Base-by-base conservation (phyloP, 306 rosid genomes). In the Vigna trinervia region DNA sequence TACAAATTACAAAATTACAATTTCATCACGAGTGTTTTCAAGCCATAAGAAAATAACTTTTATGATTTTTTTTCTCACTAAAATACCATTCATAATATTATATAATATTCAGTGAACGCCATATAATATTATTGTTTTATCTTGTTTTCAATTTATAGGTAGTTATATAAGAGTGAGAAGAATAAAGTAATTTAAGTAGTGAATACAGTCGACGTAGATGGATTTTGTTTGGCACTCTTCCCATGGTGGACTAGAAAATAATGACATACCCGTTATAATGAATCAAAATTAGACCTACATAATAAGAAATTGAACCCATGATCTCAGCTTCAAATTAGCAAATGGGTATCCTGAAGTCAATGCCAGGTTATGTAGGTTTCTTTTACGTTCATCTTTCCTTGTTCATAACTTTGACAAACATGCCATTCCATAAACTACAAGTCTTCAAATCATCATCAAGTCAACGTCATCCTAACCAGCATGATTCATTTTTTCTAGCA, bases 301-400 rank as follows among this genome's bases (percentile, higher is more conserved):
- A 5, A 17, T 52, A 59, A 57, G n/a, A 64, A 82, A 82, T 47
- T 60, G 45, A 41, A 46, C 10, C 32, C 19, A 34, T 34, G 12
- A 66, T 58, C 72, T 12, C n/a, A 39, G 20, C 32, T 53, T 34
- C 52, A 65, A 82, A 72, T 59, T 65, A 72, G 51, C 36, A 70
- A 10, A 20, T 32, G 6, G 3, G 15, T 34, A 61, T 74, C 51
- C 28, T 1, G 64, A 52, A 83, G 81, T 83, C 84, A 83, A 83
- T 52, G 81, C 81, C 68, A 43, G 59, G 75, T 66, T 74, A 32
- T 65, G 38, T 20, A 56, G 32, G 75, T 57, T 23, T 43, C 43
- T 71, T 68, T 13, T n/a, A 30, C 57, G 58, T 59, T 67, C 73
- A 67, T 83, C 50, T 67, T 38, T 69, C 53, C 20, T 67, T 83